Evolutionary conservation across 805 yeast species (phyloP), one percentile per base, ranked within the genome.

Genomic region (Lipomyces sp.): DNA sequence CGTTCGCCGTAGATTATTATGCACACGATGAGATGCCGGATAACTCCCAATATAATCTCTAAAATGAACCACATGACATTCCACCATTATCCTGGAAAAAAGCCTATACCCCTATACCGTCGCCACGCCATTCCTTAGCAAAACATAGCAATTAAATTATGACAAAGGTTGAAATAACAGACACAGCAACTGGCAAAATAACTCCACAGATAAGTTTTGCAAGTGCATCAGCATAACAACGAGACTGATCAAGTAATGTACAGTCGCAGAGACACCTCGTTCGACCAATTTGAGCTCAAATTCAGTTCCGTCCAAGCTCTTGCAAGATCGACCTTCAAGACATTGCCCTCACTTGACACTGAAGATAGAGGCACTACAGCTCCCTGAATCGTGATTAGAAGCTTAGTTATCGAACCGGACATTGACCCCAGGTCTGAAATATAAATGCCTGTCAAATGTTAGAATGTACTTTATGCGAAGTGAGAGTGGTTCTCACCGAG

Each of bases 351-450:
- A 10, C 67, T 51, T 18, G 65, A 53, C 4, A 68, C 15, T 1
- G 70, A 48, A 33, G 69, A 59, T 8, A 66, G 7, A 11, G 71
- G 71, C 58, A 68, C 32, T 4, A 68, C 71, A 3, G 39, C 15
- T 10, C 71, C 71, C 59, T 68, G 71, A 30, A 68, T 66, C 8
- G 71, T 68, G 29, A 68, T 59, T 11, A 68, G 54, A 53, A 68
- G 33, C 35, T 57, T 57, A 45, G 60, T 51, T 11, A 63, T 55
- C 6, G 63, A 48, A 2, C 30, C 53, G 32, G 58, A 32, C 30
- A 32, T 29, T 5, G 34, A 29, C 32, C 34, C 15, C 4, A 51
- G 8, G 54, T 51, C 54, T 34, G 54, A 51, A 15, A 51, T 51
- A 24, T 51, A 51, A 51, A 51, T 51, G 34, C 54, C 54, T 51